Percentiles rank a stretch among this genome's conserved stretches.
Evolutionary conservation across 2,329 filamentous ascomycete genomes (phyloP).

Genomic region (Beauveria caledonica): DNA sequence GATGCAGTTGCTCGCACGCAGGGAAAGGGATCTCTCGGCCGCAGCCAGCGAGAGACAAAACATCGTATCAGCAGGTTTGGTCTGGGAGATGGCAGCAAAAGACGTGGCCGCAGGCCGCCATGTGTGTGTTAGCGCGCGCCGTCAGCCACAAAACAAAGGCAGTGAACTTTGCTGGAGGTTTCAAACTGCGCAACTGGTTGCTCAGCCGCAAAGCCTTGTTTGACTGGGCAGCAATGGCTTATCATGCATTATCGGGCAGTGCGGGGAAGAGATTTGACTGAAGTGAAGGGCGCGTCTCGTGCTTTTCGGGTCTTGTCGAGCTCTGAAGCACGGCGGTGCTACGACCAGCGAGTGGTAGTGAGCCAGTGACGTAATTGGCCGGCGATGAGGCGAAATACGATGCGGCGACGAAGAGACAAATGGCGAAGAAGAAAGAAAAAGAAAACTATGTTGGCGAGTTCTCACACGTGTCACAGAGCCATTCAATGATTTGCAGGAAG

Average conservation of each 20-base stretch:
- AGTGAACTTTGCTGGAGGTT: background rate
- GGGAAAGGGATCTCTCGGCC: background rate
- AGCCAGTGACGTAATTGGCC: background rate
- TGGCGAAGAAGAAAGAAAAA: too few relatives aligned
- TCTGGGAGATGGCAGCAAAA: too few relatives aligned
- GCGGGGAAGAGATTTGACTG: background rate
- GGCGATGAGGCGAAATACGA: background rate
- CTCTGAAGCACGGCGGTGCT: background rate
- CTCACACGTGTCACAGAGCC: too few relatives aligned
- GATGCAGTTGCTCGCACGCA: too few relatives aligned
- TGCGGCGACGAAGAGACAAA: background rate
- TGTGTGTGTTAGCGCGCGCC: background rate
- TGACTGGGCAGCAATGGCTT: too few relatives aligned
- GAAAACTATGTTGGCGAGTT: too few relatives aligned
- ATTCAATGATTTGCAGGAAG: too few relatives aligned
- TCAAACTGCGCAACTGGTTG: background rate
- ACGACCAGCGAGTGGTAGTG: background rate
- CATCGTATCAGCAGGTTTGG: too few relatives aligned
- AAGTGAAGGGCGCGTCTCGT: too few relatives aligned
- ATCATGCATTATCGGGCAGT: background rate
- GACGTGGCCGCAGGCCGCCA: background rate
- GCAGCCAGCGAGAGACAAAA: background rate
- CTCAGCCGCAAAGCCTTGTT: background rate
- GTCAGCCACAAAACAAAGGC: background rate
- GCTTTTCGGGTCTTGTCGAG: background rate